Conservation (phyloP, 768 basidiomycete genomes). For the Dacryopinax primogenitus region DNA sequence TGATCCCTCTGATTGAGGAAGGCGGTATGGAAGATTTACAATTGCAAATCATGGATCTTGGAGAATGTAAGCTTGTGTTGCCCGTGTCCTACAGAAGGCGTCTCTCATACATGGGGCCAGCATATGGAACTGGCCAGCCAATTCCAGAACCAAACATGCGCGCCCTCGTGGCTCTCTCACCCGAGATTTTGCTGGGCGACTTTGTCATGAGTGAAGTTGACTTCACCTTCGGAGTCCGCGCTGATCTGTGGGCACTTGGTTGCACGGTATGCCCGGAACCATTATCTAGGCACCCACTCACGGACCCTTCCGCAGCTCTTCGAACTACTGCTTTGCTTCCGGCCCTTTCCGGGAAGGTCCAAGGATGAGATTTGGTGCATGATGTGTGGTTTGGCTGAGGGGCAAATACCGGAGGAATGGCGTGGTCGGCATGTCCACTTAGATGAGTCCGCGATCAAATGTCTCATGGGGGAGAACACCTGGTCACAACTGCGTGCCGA, state of each 20-base stretch:
- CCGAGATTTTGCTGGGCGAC: conserved; percentile 1
- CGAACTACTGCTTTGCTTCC: neutral
- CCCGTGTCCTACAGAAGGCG: no score
- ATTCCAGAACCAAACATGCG: neutral
- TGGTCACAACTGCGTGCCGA: neutral
- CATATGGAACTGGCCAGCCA: neutral
- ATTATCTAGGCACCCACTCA: neutral
- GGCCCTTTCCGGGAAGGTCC: neutral
- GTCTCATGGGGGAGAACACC: neutral
- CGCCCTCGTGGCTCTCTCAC: neutral
- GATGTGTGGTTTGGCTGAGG: neutral
- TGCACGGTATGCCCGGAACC: neutral
- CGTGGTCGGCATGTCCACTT: conserved; percentile 2
- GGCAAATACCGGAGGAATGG: neutral
- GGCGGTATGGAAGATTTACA: neutral
- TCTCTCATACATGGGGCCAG: no score
- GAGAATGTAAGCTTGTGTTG: neutral
- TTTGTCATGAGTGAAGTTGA: neutral
- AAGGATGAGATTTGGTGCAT: conserved; percentile 5
- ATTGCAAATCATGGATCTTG: neutral
- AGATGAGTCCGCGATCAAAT: neutral
- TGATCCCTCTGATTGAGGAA: neutral
- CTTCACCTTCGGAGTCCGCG: neutral
- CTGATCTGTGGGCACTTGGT: neutral
- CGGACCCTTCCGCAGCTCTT: neutral